Evolutionary conservation across 2,329 filamentous ascomycete species (phyloP).

Genomic region (Graphilbum fragrans): DNA sequence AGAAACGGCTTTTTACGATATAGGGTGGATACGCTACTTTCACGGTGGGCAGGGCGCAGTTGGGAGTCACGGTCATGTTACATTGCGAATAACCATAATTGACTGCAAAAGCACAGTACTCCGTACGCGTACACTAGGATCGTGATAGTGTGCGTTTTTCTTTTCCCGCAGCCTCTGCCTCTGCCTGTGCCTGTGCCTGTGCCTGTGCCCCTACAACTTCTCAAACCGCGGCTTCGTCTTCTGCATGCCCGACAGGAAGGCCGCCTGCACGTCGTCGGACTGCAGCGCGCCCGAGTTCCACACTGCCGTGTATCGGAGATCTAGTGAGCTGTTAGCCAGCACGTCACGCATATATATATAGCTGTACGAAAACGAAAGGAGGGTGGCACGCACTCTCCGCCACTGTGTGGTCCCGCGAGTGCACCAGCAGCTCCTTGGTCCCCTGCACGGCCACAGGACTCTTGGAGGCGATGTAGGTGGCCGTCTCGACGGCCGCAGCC

Average conservation of each 20-base stretch:
- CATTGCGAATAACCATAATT: too few relatives aligned
- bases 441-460: slow-evolving; percentile 79
- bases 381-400: slow-evolving; percentile 50
- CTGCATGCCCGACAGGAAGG: slow-evolving; percentile 63
- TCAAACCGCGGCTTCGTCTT: slow-evolving; percentile 74
- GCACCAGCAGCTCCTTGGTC: slow-evolving; percentile 80
- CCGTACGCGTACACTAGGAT: too few relatives aligned
- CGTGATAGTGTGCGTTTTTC: too few relatives aligned
- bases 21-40: too few relatives aligned
- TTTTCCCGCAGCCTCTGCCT: background rate
- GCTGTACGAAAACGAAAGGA: background rate
- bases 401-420: slow-evolving; percentile 64
- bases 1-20: too few relatives aligned
- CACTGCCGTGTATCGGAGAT: slow-evolving; percentile 65
- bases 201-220: slow-evolving; percentile 50
- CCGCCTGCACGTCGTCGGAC: slow-evolving; percentile 61
- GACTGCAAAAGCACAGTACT: too few relatives aligned
- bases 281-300: slow-evolving; percentile 85
- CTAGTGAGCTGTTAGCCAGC: background rate
- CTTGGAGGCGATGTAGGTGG: slow-evolving; percentile 58
- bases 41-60: too few relatives aligned
- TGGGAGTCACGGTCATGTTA: too few relatives aligned
- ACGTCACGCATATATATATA: slow-evolving; percentile 1
- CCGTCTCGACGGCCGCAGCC: slow-evolving; percentile 49
- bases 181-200: background rate